Conservation (phyloP, 139 green algal genomes). For the Gonium pectorale region DNA sequence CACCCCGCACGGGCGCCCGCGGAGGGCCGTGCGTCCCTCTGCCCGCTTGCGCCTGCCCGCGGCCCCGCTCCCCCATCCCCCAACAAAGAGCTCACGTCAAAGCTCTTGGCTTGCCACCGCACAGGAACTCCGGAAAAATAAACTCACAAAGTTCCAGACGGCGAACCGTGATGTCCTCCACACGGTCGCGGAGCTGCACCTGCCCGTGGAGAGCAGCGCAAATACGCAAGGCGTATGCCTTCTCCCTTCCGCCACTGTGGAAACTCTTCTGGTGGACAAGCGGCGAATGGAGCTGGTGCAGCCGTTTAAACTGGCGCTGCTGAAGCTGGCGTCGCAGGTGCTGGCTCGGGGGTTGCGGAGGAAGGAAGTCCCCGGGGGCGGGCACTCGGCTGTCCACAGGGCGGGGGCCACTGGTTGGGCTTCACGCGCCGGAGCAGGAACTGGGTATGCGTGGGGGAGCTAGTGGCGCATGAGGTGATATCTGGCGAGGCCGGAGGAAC, state of each 20-base stretch:
- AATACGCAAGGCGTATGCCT: constrained; percentile 62
- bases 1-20: too few relatives aligned
- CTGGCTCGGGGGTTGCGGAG: background rate
- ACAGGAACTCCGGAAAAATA: constrained; percentile 80
- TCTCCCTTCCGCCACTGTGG: constrained; percentile 74
- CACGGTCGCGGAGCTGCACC: constrained; percentile 71
- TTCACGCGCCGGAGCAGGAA: too few relatives aligned
- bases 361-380: background rate
- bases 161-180: constrained; percentile 66
- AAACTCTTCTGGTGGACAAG: constrained; percentile 75
- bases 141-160: constrained; percentile 69
- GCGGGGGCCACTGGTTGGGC: too few relatives aligned
- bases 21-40: too few relatives aligned
- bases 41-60: too few relatives aligned
- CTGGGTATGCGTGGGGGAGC: too few relatives aligned
- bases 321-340: constrained; percentile 83
- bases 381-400: too few relatives aligned
- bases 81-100: too few relatives aligned
- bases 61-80: too few relatives aligned
- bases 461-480: too few relatives aligned
- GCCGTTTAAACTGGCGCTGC: constrained; percentile 84
- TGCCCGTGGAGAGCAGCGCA: constrained; percentile 74
- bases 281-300: constrained; percentile 76
- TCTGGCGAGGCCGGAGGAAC: too few relatives aligned
- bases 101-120: background rate